Base-by-base conservation (phyloP, 2,329 filamentous ascomycete species). In the Verticillium tricorpus region DNA sequence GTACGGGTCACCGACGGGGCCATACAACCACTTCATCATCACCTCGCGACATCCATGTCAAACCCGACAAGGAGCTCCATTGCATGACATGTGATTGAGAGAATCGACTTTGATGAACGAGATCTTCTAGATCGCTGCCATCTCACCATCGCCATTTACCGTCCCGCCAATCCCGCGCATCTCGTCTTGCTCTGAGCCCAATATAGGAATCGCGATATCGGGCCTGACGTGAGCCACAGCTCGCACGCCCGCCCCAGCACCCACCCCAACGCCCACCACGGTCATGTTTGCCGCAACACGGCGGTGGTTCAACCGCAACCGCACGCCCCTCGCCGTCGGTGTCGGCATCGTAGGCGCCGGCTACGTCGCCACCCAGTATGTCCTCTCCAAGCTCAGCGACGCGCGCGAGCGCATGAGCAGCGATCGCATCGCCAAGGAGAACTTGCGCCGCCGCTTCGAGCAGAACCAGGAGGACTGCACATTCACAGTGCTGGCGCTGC, bases 401-500 rank as follows among this genome's bases (percentile, higher is more conserved):
- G 93, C 94, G 69, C 88, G 93, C 68, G 93, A 97, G 84, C 93
- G 94, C 75, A 96, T 97, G 91, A 93, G 90, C 77, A 94, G 92
- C 76, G 95, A 98, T 72, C 89, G 93, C 71, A 96, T 97, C 73
- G 91, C 94, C 59, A 93, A 94, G 75, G 95, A 99, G 79, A 99
- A 99, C 76, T 85, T 99, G 64, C 93, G 93, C 59, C 90, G 95
- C 63, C 91, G 95, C 72, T 99, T 99, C 78, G 92, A 98, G 76
- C 95, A 99, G 77, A 99, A 99, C 76, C 95, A 99, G 74, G 94
- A 97, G 74, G 95, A 99, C 77, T 99, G 95, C 78, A 97, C 94
- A 57, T 97, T 96, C 74, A 99, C 95, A 40, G 93, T 98, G 55
- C 88, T 98, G n/a, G 95, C 94, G 34, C 87, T 99, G 61, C 84